A percentile compares a stretch with the other conserved stretches of the same genome.
phyloP scores from a whole-genome alignment of 129 eudicot genomes.

The Helichrysum umbraculigerum region DNA sequence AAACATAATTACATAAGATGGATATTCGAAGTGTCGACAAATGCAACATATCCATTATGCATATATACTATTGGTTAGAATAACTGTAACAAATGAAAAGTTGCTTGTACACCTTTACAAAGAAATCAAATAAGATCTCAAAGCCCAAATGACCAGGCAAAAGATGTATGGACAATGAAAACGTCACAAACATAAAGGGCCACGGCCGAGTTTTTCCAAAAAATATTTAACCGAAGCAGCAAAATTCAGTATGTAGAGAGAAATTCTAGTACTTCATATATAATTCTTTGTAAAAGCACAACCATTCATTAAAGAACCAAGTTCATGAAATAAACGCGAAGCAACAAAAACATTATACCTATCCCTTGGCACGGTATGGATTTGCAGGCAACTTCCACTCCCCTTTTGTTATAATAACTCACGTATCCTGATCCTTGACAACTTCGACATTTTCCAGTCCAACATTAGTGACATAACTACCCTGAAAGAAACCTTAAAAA shows the following conservation, averaged over 20 bases:
- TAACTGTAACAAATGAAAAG: not conserved
- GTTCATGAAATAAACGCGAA: not conserved
- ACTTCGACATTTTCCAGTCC: conserved; percentile 95
- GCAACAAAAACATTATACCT: conserved; percentile 45
- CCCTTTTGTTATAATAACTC: conserved; percentile 79
- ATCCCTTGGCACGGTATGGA: conserved; percentile 98
- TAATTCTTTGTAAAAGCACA: not conserved
- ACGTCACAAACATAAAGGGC: too few species aligned
- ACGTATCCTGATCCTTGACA: conserved; percentile 91
- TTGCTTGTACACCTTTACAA: not conserved
- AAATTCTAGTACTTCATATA: not conserved
- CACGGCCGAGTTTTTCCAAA: not conserved
- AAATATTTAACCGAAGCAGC: not conserved
- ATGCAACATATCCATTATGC: not conserved
- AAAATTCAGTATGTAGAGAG: not conserved
- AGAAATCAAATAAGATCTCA: not conserved
- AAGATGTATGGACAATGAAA: not conserved
- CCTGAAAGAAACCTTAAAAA: too few species aligned
- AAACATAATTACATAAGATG: not conserved
- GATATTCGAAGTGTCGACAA: not conserved
- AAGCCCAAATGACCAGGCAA: not conserved
- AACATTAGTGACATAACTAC: too few species aligned
- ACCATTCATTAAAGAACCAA: not conserved
- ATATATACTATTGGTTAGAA: not conserved
- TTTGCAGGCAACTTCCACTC: conserved; percentile 73